phyloP scores from a whole-genome alignment of 345 rosid genomes.

The Geranium rotundifolium region DNA sequence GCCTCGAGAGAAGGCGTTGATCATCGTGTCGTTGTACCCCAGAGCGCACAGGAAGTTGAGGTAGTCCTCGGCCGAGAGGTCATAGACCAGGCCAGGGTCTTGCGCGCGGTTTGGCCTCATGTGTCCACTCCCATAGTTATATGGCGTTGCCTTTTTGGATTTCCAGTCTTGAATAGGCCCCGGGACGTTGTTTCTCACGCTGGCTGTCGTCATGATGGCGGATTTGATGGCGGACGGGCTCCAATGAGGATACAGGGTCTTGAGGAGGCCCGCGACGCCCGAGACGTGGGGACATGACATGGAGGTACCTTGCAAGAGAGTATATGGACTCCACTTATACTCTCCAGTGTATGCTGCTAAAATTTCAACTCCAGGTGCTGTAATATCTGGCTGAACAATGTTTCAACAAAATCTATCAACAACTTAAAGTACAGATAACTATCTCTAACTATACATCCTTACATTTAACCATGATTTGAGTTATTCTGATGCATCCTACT shows the following conservation, averaged over 20 bases:
- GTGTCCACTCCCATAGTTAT: conserved; percentile 58
- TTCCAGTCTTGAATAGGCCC: conserved; percentile 18
- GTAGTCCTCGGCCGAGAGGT: conserved; percentile 38
- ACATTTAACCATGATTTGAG: too few species aligned
- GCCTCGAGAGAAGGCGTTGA: conserved; percentile 21
- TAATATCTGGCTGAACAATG: conserved; percentile 56
- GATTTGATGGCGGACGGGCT: too few species aligned
- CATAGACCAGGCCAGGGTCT: conserved; percentile 67
- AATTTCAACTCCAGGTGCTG: conserved; percentile 70
- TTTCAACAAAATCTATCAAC: too few species aligned
- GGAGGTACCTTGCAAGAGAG: conserved; percentile 34
- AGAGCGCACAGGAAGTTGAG: conserved; percentile 51
- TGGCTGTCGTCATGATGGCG: conserved; percentile 57
- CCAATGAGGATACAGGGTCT: conserved; percentile 34
- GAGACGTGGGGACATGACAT: conserved; percentile 65
- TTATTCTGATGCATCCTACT: too few species aligned
- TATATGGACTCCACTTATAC: too few species aligned
- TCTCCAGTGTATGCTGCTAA: conserved; percentile 33
- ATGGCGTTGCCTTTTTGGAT: conserved; percentile 35
- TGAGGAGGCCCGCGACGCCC: too few species aligned
- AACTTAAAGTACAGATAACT: too few species aligned
- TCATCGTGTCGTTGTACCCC: conserved; percentile 39
- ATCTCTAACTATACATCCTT: too few species aligned
- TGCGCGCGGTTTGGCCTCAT: conserved; percentile 62
- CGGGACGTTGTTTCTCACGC: conserved; percentile 48